A percentile compares a stretch with the other conserved stretches of the same genome.
Evolutionary conservation across 2,329 filamentous ascomycete species (phyloP).

Genomic region (Penicillium sp.): DNA sequence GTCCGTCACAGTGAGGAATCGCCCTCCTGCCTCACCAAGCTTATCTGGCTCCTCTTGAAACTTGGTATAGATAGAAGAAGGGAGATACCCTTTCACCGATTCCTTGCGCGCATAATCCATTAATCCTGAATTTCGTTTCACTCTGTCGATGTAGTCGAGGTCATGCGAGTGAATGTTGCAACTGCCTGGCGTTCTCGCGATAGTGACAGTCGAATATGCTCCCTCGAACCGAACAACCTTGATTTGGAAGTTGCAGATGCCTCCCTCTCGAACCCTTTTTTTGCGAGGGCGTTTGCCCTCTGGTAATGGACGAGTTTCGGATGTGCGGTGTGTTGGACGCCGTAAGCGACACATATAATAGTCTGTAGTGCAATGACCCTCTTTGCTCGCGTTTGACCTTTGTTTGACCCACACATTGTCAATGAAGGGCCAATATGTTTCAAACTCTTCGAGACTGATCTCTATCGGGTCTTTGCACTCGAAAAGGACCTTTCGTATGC

Average conservation of each 20-base stretch:
- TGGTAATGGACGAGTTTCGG: slow-evolving; percentile 42
- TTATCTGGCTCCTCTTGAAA: slow-evolving; percentile 48
- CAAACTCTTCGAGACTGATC: slow-evolving; percentile 47
- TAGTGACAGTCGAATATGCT: slow-evolving; percentile 45
- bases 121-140: slow-evolving; percentile 50
- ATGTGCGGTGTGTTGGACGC: slow-evolving; percentile 40
- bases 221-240: slow-evolving; percentile 48
- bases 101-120: slow-evolving; percentile 49
- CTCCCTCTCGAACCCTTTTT: slow-evolving; percentile 47
- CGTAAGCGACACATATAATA: slow-evolving; percentile 51
- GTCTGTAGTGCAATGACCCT: slow-evolving; percentile 45
- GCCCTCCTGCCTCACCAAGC: slow-evolving; percentile 46
- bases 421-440: slow-evolving; percentile 50
- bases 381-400: slow-evolving; percentile 43
- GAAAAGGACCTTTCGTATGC: slow-evolving; percentile 46
- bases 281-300: slow-evolving; percentile 49
- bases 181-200: slow-evolving; percentile 44
- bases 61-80: slow-evolving; percentile 50
- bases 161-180: slow-evolving; percentile 46
- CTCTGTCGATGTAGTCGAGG: slow-evolving; percentile 48
- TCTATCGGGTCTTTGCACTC: slow-evolving; percentile 49
- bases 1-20: slow-evolving; percentile 48
- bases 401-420: slow-evolving; percentile 54
- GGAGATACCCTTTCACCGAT: slow-evolving; percentile 48
- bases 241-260: slow-evolving; percentile 49